Percentiles rank a stretch among this genome's conserved stretches.
phyloP scores from a whole-genome alignment of 1,139 yeast species.

The Geotrichum reessii region DNA sequence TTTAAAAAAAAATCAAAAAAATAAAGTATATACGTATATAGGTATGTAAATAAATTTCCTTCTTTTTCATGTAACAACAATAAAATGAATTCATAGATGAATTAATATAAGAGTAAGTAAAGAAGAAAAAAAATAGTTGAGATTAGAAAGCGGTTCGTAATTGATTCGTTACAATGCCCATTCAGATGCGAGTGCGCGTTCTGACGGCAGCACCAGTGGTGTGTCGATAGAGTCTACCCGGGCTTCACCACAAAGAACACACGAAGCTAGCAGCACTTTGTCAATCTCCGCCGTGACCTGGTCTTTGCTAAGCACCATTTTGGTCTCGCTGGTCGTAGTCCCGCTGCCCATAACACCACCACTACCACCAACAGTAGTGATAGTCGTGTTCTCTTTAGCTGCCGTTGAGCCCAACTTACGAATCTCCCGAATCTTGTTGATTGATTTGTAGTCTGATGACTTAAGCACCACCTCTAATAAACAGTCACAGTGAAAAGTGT shows the following conservation, averaged over 20 bases:
- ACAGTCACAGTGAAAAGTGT: constrained; percentile 87
- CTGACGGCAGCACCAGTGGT: constrained; percentile 34
- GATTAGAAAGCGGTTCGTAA: not conserved
- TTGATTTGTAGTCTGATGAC: constrained; percentile 63
- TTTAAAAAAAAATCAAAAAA: too few species aligned
- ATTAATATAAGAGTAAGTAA: not conserved
- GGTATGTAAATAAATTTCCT: too few species aligned
- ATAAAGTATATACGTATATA: too few species aligned
- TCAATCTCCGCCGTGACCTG: constrained; percentile 48
- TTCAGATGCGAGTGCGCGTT: constrained; percentile 16
- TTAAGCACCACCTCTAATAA: constrained; percentile 53
- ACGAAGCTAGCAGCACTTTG: constrained; percentile 55
- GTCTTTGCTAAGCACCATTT: constrained; percentile 29
- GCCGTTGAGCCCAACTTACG: constrained; percentile 33
- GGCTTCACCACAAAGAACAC: constrained; percentile 75
- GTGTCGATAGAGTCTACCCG: constrained; percentile 68
- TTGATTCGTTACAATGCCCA: constrained; percentile 16
- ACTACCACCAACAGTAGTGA: not conserved
- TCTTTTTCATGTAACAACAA: too few species aligned
- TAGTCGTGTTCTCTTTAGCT: constrained; percentile 24
- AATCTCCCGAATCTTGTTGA: constrained; percentile 53
- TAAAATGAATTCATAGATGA: not conserved
- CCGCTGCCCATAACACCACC: constrained; percentile 8
- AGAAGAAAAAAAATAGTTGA: too few species aligned
- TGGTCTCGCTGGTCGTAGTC: constrained; percentile 12